phyloP scores from a whole-genome alignment of 345 rosid species.

The Atalantia buxifolia region DNA sequence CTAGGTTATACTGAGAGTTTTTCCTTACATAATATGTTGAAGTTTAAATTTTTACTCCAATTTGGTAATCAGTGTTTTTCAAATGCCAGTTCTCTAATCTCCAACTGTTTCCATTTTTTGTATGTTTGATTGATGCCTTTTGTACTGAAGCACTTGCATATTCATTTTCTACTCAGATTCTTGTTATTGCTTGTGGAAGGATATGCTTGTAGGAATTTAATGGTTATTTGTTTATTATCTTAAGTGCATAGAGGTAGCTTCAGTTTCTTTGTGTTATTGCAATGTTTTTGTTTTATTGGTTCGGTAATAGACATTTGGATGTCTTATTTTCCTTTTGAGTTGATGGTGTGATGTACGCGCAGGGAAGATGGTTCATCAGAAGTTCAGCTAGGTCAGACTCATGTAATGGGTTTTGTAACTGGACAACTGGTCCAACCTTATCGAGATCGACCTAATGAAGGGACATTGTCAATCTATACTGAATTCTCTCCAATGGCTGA shows the following conservation, averaged over 20 bases:
- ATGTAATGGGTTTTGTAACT: conserved; percentile 82
- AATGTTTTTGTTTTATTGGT: not conserved
- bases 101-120: not conserved
- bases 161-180: not conserved
- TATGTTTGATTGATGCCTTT: not conserved
- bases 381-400: conserved; percentile 93
- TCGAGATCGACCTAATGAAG: conserved; percentile 83
- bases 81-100: not conserved
- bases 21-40: not conserved
- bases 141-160: not conserved
- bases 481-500: conserved; percentile 98
- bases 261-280: not conserved
- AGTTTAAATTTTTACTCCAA: not conserved
- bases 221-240: not conserved
- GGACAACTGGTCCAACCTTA: conserved; percentile 84
- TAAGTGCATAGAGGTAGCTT: not conserved
- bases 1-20: not conserved
- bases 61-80: too few relatives aligned
- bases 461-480: conserved; percentile 65
- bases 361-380: conserved; percentile 94
- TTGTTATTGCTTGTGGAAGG: not conserved
- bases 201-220: not conserved
- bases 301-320: not conserved
- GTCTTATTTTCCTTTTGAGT: not conserved
- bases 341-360: conserved; percentile 10